Conservation (phyloP, 2,329 filamentous ascomycete genomes). For the Colletotrichum abscissum region DNA sequence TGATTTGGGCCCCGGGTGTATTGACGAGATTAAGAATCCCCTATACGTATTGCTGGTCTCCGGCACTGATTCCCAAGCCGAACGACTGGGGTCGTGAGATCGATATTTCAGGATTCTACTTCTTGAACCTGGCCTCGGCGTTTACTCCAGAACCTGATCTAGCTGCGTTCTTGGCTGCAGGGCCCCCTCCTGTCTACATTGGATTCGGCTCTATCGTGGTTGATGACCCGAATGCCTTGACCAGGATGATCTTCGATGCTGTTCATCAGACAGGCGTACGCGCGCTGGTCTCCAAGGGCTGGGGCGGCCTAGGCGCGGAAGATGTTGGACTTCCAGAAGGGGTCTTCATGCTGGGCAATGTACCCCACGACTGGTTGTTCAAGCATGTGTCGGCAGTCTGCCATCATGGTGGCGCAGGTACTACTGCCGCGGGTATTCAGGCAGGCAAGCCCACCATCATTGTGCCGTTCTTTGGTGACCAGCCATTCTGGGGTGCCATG, state of each 20-base stretch:
- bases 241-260: slow-evolving; percentile 78
- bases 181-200: slow-evolving; percentile 82
- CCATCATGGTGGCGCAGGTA: slow-evolving; percentile 89
- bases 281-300: slow-evolving; percentile 87
- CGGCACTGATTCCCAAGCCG: slow-evolving; percentile 81
- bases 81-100: slow-evolving; percentile 80
- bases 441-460: slow-evolving; percentile 84
- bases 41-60: slow-evolving; percentile 94
- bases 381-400: slow-evolving; percentile 83
- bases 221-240: slow-evolving; percentile 78
- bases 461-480: slow-evolving; percentile 88
- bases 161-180: slow-evolving; percentile 72
- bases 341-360: slow-evolving; percentile 86
- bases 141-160: slow-evolving; percentile 76
- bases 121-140: slow-evolving; percentile 74
- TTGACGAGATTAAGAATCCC: slow-evolving; percentile 81
- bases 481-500: slow-evolving; percentile 86
- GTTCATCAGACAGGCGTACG: slow-evolving; percentile 75
- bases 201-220: slow-evolving; percentile 88
- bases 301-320: slow-evolving; percentile 85
- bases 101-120: slow-evolving; percentile 81
- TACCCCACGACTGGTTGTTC: slow-evolving; percentile 92
- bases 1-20: slow-evolving; percentile 86
- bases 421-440: slow-evolving; percentile 86
- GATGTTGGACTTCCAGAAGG: slow-evolving; percentile 76